Base-by-base conservation (phyloP, 495 filamentous ascomycete species). In the Pseudomonodictys pantanalensis region DNA sequence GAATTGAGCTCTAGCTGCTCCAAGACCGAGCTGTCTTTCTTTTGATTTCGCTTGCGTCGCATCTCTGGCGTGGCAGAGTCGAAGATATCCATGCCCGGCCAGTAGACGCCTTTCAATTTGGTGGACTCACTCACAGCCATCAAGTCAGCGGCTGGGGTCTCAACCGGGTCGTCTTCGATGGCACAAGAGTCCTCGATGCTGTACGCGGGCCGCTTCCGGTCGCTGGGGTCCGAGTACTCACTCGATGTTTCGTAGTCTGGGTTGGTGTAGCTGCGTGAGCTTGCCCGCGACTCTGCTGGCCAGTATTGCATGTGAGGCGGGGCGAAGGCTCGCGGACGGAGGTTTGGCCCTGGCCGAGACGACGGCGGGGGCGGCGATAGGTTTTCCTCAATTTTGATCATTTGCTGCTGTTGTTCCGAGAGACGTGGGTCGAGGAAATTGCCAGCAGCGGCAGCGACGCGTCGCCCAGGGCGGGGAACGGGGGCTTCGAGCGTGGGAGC, bases 71-170 rank as follows among this genome's bases (percentile, higher is more conserved):
- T 89, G 7, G 91, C 91, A 10, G 90, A 86, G 68, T 96, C 91
- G 66, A 95, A 95, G 18, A 92, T 73, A 51, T 86, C 83, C 91
- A 96, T 96, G 8, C 91, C 91, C 3, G 88, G 88, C 78, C 83
- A 95, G 44, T 81, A 69, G 7, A 88, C 72, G 0, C 91, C 91
- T 71, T 95, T 96, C 57, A 96, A 75, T 67, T 77, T 77, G 48
- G 71, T 72, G 52, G 60, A 67, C 44, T 72, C 52, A 71, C 75
- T 72, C 9, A 49, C 66, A 12, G 52, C 53, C 29, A 38, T 67
- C 49, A 51, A 50, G 18, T 66, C 68, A 25, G 68, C 66, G 2
- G 55, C 38, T n/a, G 53, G 43, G 30, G 42, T 39, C 28, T 68
- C 66, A 22, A 30, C 47, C 12, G 62, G 43, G 33, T 70, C 64